Conservation (phyloP, 257 asterid species). For the Solanum commersonii region DNA sequence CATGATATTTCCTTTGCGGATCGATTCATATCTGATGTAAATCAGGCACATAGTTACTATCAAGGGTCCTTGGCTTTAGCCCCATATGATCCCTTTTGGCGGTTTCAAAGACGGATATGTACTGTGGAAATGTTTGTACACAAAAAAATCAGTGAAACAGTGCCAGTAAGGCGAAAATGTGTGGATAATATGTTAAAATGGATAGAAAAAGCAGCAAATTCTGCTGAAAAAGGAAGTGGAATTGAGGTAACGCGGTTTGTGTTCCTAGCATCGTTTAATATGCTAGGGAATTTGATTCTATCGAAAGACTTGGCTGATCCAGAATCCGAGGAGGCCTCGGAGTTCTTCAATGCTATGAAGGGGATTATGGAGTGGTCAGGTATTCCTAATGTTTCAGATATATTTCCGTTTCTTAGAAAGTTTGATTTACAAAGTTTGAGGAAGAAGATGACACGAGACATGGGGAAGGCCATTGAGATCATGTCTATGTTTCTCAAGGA, state of each 20-base stretch:
- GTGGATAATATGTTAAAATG: conserved; percentile 34
- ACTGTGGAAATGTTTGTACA: conserved; percentile 39
- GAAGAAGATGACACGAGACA: conserved; percentile 24
- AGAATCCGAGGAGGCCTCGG: conserved; percentile 28
- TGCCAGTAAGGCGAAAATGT: conserved; percentile 21
- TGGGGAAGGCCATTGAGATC: conserved; percentile 27
- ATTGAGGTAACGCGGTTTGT: conserved; percentile 20
- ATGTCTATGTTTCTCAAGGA: conserved; percentile 27
- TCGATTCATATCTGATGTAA: too few species aligned
- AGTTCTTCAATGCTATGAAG: conserved; percentile 38
- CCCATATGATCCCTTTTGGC: conserved; percentile 49
- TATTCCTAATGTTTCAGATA: conserved; percentile 28
- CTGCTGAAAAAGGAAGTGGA: not conserved
- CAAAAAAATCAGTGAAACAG: conserved; percentile 45
- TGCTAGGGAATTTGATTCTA: conserved; percentile 49
- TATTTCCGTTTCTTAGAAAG: conserved; percentile 37
- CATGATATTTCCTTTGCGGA: conserved; percentile 36
- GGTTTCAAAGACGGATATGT: conserved; percentile 40
- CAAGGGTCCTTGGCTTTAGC: conserved; percentile 32
- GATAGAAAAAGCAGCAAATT: conserved; percentile 30
- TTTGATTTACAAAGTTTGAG: conserved; percentile 47
- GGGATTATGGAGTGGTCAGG: conserved; percentile 48
- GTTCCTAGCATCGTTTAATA: conserved; percentile 24
- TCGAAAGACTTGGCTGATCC: conserved; percentile 45
- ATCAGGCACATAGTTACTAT: conserved; percentile 20